These are phyloP conservation scores for Coemansia sp. DNA, from an alignment of 192 early-diverging fungal species.

Conservation along the genomic window DNA sequence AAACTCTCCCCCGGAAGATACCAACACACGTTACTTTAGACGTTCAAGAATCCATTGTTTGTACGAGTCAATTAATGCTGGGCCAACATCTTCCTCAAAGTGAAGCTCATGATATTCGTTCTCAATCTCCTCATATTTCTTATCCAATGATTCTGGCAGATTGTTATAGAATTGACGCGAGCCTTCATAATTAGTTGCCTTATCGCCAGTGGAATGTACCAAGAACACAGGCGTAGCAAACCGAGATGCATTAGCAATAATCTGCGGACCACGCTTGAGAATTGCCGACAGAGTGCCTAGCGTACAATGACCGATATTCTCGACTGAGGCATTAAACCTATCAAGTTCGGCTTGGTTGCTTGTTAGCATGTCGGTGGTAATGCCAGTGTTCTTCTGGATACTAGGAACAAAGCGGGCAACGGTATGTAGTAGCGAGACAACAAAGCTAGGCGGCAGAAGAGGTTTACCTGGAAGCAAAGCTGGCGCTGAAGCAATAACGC, in stretches of 20 bases:
- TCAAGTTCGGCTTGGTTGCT: slow-evolving; percentile 39
- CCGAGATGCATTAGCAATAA: slow-evolving; percentile 17
- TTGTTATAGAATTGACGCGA: slow-evolving; percentile 26
- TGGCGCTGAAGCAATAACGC: slow-evolving; percentile 42
- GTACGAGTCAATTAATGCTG: slow-evolving; percentile 33
- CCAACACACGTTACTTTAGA: slow-evolving; percentile 5
- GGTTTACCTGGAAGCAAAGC: slow-evolving; percentile 36
- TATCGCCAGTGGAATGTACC: slow-evolving; percentile 46
- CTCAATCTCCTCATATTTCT: slow-evolving; percentile 41
- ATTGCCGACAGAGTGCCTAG: slow-evolving; percentile 36
- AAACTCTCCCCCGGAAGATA: no score
- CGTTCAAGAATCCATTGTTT: slow-evolving; percentile 42
- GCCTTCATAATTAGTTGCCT: slow-evolving; percentile 37
- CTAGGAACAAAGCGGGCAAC: slow-evolving; percentile 32
- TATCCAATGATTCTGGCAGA: slow-evolving; percentile 46
- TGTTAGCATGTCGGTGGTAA: slow-evolving; percentile 39
- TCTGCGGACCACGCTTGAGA: slow-evolving; percentile 19
- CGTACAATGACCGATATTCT: slow-evolving; percentile 34
- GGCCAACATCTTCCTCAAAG: slow-evolving; percentile 41
- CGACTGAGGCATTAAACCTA: slow-evolving; percentile 23
- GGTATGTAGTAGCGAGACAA: slow-evolving; percentile 24
- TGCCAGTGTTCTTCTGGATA: slow-evolving; percentile 35
- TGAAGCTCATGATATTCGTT: slow-evolving; percentile 52
- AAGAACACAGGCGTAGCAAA: slow-evolving; percentile 45
- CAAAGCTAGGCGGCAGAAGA: slow-evolving; percentile 22